Percentiles rank a stretch among this genome's conserved stretches.
phyloP scores from a whole-genome alignment of 2,329 filamentous ascomycete species.

The Sporothrix euskadiensis region DNA sequence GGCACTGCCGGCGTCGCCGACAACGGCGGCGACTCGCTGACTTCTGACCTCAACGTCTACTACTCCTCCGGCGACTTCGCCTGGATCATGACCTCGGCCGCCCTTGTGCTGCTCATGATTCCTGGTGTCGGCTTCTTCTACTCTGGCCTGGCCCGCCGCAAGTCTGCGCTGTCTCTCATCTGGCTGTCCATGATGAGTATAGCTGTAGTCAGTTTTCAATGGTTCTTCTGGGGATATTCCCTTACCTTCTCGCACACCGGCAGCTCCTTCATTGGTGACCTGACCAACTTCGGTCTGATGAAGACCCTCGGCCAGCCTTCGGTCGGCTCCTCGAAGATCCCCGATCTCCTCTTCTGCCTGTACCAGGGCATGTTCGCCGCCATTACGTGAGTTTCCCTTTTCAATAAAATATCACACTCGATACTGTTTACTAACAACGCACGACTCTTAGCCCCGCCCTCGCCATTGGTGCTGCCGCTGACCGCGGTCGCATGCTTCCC shows the following conservation, averaged over 20 bases:
- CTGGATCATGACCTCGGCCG: conserved; percentile 80
- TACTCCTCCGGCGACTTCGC: conserved; percentile 79
- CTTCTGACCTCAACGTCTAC: conserved; percentile 76
- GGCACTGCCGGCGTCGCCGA: conserved; percentile 53
- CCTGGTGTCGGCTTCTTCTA: conserved; percentile 95
- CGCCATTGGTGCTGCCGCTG: conserved; percentile 64
- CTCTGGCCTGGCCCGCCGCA: conserved; percentile 82
- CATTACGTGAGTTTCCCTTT: conserved; percentile 67
- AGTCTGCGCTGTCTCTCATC: conserved; percentile 83
- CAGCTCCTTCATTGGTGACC: conserved; percentile 74
- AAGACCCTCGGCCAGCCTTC: conserved; percentile 75
- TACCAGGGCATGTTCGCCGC: conserved; percentile 89
- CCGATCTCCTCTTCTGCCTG: conserved; percentile 80
- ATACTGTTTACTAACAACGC: not conserved
- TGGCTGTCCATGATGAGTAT: conserved; percentile 82
- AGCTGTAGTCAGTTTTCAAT: conserved; percentile 80
- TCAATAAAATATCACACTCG: not conserved
- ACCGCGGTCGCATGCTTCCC: conserved; percentile 83
- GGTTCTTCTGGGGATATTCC: conserved; percentile 96
- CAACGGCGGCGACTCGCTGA: conserved; percentile 54
- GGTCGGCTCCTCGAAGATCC: conserved; percentile 68
- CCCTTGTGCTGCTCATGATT: conserved; percentile 87
- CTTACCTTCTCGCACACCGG: conserved; percentile 80
- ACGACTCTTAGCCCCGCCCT: conserved; percentile 28
- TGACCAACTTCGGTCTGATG: conserved; percentile 79